Evolutionary conservation across 1,139 yeast species (phyloP).

Genomic region (Hansenula sp.): DNA sequence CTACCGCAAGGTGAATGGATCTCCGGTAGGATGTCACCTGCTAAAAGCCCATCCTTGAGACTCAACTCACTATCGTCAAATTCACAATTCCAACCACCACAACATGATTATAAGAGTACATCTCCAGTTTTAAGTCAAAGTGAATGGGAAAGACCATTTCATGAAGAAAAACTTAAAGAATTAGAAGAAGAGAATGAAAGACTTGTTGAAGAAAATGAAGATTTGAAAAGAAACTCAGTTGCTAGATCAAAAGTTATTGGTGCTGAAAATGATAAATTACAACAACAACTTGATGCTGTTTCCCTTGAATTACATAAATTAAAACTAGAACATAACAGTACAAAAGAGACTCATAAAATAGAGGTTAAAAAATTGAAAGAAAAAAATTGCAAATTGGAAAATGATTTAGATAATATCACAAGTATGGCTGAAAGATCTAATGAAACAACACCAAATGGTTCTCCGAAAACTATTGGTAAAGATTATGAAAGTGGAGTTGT

Average conservation of each 20-base stretch:
- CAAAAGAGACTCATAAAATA: constrained; percentile 13
- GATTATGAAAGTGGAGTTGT: background rate
- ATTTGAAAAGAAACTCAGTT: background rate
- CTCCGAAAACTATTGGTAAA: constrained; percentile 7
- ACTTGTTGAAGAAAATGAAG: constrained; percentile 10
- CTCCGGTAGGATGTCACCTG: background rate
- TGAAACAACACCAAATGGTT: constrained; percentile 6
- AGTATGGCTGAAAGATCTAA: background rate
- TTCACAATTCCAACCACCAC: background rate
- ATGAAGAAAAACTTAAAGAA: constrained; percentile 6
- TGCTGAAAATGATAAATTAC: constrained; percentile 4
- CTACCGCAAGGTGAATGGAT: constrained; percentile 1
- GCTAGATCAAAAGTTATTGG: background rate
- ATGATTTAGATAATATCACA: constrained; percentile 10
- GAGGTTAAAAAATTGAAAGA: constrained; percentile 15
- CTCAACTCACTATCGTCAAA: background rate
- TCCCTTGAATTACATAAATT: constrained; percentile 15
- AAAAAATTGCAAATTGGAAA: constrained; percentile 9
- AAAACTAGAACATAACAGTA: constrained; percentile 16
- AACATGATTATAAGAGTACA: background rate
- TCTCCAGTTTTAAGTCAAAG: constrained; percentile 9
- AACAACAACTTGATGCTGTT: constrained; percentile 7
- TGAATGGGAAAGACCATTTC: constrained; percentile 8
- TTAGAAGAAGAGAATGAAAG: constrained; percentile 12
- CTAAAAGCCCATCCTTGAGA: background rate